These are phyloP conservation scores for Trichoderma atrobrunneum DNA, from an alignment of 2,329 filamentous ascomycete species.

Conservation along the genomic window DNA sequence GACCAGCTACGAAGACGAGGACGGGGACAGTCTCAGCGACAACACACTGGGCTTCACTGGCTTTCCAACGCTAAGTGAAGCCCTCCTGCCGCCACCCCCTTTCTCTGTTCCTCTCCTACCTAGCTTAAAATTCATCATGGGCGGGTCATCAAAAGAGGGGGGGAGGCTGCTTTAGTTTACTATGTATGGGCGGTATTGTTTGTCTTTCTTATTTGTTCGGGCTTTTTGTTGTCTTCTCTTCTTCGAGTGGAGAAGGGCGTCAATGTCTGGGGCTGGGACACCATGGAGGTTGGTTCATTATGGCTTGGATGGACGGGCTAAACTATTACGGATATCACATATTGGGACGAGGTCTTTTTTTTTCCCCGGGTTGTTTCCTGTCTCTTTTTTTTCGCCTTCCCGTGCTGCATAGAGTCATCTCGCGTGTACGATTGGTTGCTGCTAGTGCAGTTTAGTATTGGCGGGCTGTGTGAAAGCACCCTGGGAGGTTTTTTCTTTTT, in stretches of 20 bases:
- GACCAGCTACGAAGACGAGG: not conserved
- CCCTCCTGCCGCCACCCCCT: not conserved
- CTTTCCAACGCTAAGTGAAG: not conserved
- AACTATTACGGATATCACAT: conserved; percentile 10
- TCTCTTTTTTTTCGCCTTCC: not conserved
- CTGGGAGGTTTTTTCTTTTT: not conserved
- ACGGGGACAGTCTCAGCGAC: not conserved
- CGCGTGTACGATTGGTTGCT: conserved; percentile 1
- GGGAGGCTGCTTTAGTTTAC: not conserved
- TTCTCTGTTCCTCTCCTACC: not conserved
- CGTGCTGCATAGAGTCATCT: conserved; percentile 7
- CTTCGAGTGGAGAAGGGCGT: not conserved
- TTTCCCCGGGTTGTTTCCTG: not conserved
- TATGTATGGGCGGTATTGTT: not conserved
- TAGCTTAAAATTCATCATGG: not conserved
- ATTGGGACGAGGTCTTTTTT: not conserved
- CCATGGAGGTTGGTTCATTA: not conserved
- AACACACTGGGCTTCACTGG: not conserved
- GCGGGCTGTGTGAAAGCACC: conserved; percentile 1
- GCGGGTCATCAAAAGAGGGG: not conserved
- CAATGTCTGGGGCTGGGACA: not conserved
- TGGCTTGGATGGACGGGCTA: not conserved
- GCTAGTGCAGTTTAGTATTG: not conserved
- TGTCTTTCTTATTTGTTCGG: not conserved
- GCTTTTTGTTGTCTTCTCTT: not conserved